These are phyloP conservation scores for Debaryomyces udenii DNA, from an alignment of 1,139 yeast genomes.

Conservation along the genomic window DNA sequence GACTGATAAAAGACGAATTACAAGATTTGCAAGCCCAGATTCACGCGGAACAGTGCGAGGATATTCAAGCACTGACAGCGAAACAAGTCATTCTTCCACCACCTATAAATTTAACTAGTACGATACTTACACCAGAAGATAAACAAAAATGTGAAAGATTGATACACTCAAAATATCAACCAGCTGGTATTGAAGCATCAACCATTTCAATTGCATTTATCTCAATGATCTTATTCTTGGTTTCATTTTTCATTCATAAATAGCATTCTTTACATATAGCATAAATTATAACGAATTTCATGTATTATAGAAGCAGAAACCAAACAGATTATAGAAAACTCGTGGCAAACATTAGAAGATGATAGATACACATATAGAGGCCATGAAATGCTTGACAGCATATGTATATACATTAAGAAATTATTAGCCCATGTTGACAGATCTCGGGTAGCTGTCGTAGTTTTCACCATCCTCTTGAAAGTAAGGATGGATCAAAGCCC, in stretches of 20 bases:
- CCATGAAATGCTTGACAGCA: not conserved
- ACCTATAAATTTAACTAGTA: not conserved
- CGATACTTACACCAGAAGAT: not conserved
- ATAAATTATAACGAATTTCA: conserved; percentile 2
- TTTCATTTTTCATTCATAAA: conserved; percentile 5
- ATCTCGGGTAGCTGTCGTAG: conserved; percentile 35
- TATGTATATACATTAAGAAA: not conserved
- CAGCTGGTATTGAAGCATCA: not conserved
- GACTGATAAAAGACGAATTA: conserved; percentile 1
- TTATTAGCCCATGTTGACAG: conserved; percentile 43
- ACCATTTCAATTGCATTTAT: conserved; percentile 3
- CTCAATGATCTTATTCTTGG: conserved; percentile 1
- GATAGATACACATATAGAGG: not conserved
- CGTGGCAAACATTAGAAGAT: conserved; percentile 1
- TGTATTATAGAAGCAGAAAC: conserved; percentile 4
- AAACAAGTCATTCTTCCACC: not conserved
- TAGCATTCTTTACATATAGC: conserved; percentile 7
- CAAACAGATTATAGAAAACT: conserved; percentile 1
- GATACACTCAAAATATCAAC: not conserved
- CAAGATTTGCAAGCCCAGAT: conserved; percentile 3
- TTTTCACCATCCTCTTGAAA: conserved; percentile 60
- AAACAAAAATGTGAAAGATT: not conserved
- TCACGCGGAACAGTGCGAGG: not conserved
- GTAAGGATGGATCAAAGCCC: conserved; percentile 89
- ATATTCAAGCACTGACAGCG: not conserved